Evolutionary conservation across 108 stramenopile genomes (phyloP), one percentile per base, ranked within the genome.

Genomic region (Conticribra guillardii): DNA sequence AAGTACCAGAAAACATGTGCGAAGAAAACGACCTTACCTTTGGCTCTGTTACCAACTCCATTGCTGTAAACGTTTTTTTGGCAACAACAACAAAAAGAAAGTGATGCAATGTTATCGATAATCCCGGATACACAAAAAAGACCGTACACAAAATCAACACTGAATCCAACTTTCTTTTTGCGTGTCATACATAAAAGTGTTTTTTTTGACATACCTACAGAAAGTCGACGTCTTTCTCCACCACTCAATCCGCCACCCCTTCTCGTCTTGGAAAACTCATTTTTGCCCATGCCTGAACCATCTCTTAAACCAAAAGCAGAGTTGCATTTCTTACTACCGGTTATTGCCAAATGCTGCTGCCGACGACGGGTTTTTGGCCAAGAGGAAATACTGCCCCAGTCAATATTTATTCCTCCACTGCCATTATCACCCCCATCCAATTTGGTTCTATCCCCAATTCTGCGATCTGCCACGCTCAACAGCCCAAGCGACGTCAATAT

Each of bases 161-260:
- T 5, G 8, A 41, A 9, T 9, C 37, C 8, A 41, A 41, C 37
- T 41, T n/a, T n/a, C n/a, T n/a, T n/a, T n/a, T n/a, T n/a, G n/a
- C n/a, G n/a, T n/a, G n/a, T n/a, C n/a, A 41, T 41, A 11, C 37
- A 41, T 9, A 41, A 11, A 41, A 41, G 11, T 41, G 8, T 5
- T 41, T 41, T 41, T 41, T 9, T 41, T 41, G 5, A 41, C 37
- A 9, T 11, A 41, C 37, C 37, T n/a, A 93, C 84, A 16, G 83
- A 88, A 0, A 94, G 63, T 30, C 95, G 76, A 15, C 92, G 82
- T 41, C 89, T 82, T 68, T 96, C 95, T 1, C 95, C 95, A 17
- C 95, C 95, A 53, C 83, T 85, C 32, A 96, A 64, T 0, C 82
- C 79, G 0, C 52, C 69, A 37, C 56, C 54, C 19, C 26, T 62